A percentile compares a stretch with the other conserved stretches of the same genome.
These are phyloP conservation scores for Pyrrhoderma noxium DNA, from an alignment of 1,284 basidiomycete genomes.

Conservation along the genomic window DNA sequence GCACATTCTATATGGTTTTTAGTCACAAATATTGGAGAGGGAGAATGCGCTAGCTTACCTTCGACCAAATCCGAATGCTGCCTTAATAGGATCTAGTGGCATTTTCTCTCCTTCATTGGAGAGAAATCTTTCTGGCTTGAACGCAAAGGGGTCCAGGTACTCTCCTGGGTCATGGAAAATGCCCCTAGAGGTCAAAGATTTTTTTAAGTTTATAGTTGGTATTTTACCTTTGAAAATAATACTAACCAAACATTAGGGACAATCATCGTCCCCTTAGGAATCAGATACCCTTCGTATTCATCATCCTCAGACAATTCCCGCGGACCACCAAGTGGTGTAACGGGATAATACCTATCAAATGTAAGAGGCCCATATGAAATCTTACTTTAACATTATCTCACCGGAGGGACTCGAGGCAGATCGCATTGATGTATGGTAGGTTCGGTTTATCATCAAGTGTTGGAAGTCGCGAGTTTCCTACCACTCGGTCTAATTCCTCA, in stretches of 20 bases:
- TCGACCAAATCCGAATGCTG: conserved; percentile 15
- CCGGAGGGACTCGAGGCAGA: conserved; percentile 24
- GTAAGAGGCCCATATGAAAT: conserved; percentile 19
- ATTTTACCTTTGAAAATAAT: conserved; percentile 17
- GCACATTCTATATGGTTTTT: conserved; percentile 11
- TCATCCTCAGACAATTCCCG: conserved; percentile 17
- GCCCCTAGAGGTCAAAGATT: conserved; percentile 10
- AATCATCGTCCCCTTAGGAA: conserved; percentile 19
- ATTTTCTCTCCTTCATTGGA: conserved; percentile 10
- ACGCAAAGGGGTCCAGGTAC: conserved; percentile 13
- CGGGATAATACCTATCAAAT: conserved; percentile 22
- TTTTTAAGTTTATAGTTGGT: no score
- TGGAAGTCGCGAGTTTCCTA: conserved; percentile 23
- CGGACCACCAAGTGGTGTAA: conserved; percentile 23
- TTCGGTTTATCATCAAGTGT: conserved; percentile 23
- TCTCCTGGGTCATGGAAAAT: background rate
- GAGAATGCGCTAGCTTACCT: background rate
- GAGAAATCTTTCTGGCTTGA: conserved; percentile 27
- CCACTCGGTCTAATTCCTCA: conserved; percentile 25
- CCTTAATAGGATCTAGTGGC: conserved; percentile 2
- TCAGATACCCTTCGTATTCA: conserved; percentile 17
- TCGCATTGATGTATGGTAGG: conserved; percentile 26
- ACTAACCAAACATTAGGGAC: conserved; percentile 24
- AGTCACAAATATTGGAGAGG: background rate
- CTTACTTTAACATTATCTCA: conserved; percentile 27